Evolutionary conservation across 805 yeast species (phyloP), one percentile per base, ranked within the genome.

Genomic region (Priceomyces fermenticarens): DNA sequence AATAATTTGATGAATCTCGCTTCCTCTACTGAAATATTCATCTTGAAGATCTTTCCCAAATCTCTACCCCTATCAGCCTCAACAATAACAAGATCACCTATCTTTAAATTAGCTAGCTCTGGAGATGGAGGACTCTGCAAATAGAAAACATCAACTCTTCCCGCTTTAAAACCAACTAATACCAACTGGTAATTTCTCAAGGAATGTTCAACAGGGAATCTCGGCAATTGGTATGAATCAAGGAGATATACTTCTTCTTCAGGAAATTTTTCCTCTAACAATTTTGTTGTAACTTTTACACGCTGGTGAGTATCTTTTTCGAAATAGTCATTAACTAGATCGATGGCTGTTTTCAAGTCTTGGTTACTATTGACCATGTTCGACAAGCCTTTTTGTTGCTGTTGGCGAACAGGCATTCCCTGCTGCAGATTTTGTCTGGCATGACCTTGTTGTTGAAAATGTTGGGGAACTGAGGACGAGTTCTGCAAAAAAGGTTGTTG

Each of bases 51-150:
- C 53, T 75, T 75, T 29, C 95, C 95, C 44, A 86, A 70, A 60
- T 86, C 95, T 29, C 79, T 65, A 29, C 95, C 95, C 27, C 95
- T 68, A 54, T 86, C 95, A 1, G 93, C 95, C 54, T 86, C 91
- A 12, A 85, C 95, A 53, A 85, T 78, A 11, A 87, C 91, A 53
- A 84, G 70, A 54, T 84, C 89, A 15, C 85, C 85, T 4, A 69
- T 60, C 37, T 67, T 63, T 32, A 80, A 59, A 26, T 48, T 52
- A 20, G 60, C 51, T 25, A 54, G 40, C 30, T 48, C 55, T 15
- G 60, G 56, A 9, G 39, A 38, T 5, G 35, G 17, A 16, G 48
- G 30, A 27, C 35, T 44, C 31, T 47, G 47, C 14, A 82, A 62
- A 54, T 78, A 80, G 53, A 85, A 88, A 7, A 87, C 88, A 60